phyloP scores from a whole-genome alignment of 345 rosid genomes.

The Lepidium aucheri region DNA sequence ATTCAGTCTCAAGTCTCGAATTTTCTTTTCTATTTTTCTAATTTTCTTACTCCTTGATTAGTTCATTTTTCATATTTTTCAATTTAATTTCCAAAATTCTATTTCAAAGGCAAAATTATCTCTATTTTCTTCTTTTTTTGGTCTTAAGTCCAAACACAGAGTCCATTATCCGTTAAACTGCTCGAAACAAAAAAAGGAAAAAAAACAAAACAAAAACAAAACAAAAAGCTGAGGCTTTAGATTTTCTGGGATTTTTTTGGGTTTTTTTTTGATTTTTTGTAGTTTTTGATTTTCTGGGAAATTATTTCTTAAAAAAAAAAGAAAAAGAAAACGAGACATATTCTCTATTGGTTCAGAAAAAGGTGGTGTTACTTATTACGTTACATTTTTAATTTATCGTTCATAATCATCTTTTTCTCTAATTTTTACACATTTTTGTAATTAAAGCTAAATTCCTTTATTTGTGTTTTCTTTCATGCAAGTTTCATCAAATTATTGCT shows the following conservation, averaged over 20 bases:
- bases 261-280: background rate
- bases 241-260: background rate
- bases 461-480: background rate
- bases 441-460: background rate
- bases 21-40: background rate
- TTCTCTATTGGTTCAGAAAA: slow-evolving; percentile 19
- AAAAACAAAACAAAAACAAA: background rate
- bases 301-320: background rate
- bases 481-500: background rate
- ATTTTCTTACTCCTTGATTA: background rate
- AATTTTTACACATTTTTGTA: slow-evolving; percentile 11
- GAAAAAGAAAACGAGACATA: background rate
- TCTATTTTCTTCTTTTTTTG: background rate
- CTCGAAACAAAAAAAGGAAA: background rate
- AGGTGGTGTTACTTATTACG: slow-evolving; percentile 1
- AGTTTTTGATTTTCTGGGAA: background rate
- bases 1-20: background rate
- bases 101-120: background rate
- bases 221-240: background rate
- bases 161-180: background rate
- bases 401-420: background rate
- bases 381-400: background rate
- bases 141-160: background rate
- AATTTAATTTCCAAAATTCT: background rate
- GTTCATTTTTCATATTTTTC: background rate